phyloP scores from a whole-genome alignment of 441 rosid genomes.

The Adansonia madagascariensis region DNA sequence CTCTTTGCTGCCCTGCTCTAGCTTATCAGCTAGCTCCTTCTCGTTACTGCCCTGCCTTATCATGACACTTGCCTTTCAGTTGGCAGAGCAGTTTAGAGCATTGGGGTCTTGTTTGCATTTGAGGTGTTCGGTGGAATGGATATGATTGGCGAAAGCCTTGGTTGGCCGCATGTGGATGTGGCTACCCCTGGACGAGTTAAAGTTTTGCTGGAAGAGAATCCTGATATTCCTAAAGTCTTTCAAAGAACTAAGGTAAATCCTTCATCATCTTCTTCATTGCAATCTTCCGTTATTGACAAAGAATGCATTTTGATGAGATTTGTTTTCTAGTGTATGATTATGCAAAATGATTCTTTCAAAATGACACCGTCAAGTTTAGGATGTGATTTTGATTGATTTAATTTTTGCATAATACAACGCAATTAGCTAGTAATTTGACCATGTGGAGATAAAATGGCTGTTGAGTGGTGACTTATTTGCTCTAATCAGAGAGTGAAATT shows the following conservation, averaged over 20 bases:
- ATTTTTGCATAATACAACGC: not conserved
- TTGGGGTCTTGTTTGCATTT: conserved; percentile 75
- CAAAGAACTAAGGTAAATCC: conserved; percentile 69
- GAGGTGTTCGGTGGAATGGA: conserved; percentile 84
- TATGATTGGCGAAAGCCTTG: conserved; percentile 64
- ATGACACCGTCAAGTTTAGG: not conserved
- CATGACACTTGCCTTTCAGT: conserved; percentile 42
- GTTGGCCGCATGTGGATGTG: conserved; percentile 82
- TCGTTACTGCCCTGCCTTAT: no score
- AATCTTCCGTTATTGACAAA: not conserved
- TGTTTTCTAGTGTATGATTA: conserved; percentile 12
- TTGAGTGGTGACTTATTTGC: conserved; percentile 6
- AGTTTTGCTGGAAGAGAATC: conserved; percentile 38
- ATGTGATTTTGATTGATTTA: not conserved
- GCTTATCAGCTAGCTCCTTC: no score
- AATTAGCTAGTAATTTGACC: not conserved
- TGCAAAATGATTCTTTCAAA: not conserved
- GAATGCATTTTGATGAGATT: not conserved
- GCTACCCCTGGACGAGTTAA: conserved; percentile 89
- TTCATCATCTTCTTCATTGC: not conserved
- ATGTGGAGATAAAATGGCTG: not conserved
- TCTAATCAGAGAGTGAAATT: not conserved
- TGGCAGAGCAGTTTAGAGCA: conserved; percentile 91
- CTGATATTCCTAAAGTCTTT: conserved; percentile 76
- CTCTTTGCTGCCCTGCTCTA: no score